Conservation (phyloP, 2,329 filamentous ascomycete genomes). For the Colletotrichum lini region DNA sequence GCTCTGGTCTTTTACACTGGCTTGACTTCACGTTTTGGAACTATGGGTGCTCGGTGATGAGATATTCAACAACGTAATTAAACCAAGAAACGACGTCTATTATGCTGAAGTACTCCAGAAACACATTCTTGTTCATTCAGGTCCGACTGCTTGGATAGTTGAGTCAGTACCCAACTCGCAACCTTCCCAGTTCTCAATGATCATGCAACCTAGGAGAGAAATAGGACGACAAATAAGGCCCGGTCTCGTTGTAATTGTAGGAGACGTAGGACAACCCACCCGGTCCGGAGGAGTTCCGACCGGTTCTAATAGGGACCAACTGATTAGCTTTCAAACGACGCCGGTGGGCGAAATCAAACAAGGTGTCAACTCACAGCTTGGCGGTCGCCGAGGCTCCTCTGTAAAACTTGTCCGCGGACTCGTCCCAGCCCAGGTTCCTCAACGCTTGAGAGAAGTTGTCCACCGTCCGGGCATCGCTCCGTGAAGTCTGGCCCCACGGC, state of each 20-base stretch:
- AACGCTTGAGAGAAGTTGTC: slow-evolving; percentile 27
- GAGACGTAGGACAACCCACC: slow-evolving; percentile 29
- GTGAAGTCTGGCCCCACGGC: slow-evolving; percentile 31
- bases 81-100: too few relatives aligned
- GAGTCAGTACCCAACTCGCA: too few relatives aligned
- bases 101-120: neutral
- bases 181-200: neutral
- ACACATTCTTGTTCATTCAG: too few relatives aligned
- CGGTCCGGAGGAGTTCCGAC: slow-evolving; percentile 25
- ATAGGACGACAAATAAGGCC: slow-evolving; percentile 36
- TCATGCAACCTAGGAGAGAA: slow-evolving; percentile 26
- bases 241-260: slow-evolving; percentile 19
- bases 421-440: slow-evolving; percentile 17
- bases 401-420: slow-evolving; percentile 24
- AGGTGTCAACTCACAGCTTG: slow-evolving; percentile 19
- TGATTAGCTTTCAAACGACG: neutral
- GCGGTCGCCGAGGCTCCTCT: slow-evolving; percentile 10
- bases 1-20: too few relatives aligned
- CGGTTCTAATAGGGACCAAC: neutral
- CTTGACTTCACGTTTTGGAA: too few relatives aligned
- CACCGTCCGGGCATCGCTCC: slow-evolving; percentile 33
- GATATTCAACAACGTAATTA: too few relatives aligned
- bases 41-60: too few relatives aligned
- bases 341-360: too few relatives aligned
- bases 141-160: too few relatives aligned